Conservation (phyloP, 805 yeast species). For the Teunomyces panamensis region DNA sequence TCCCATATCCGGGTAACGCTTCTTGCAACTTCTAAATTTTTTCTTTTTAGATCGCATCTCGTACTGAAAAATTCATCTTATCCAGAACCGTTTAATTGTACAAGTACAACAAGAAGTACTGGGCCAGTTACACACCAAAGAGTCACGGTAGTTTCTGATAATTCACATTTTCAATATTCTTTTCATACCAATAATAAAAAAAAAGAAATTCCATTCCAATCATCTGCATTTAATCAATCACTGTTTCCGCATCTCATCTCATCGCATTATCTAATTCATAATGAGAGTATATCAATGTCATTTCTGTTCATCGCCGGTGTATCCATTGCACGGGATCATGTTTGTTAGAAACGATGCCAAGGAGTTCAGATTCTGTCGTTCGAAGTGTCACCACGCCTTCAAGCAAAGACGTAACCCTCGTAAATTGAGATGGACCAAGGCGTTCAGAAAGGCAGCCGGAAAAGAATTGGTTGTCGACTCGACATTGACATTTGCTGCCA, state of each 20-base stretch:
- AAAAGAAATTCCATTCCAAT: no score
- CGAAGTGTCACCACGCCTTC: constrained; percentile 96
- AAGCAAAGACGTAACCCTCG: constrained; percentile 98
- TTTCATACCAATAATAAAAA: no score
- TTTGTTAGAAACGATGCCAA: constrained; percentile 98
- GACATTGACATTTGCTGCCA: constrained; percentile 91
- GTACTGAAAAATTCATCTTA: constrained; percentile 1
- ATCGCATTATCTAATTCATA: not conserved
- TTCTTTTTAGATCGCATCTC: constrained; percentile 1
- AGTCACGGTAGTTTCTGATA: not conserved
- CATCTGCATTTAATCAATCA: not conserved
- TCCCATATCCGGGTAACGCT: not conserved
- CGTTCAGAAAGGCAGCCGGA: constrained; percentile 98
- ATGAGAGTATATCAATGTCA: constrained; percentile 93
- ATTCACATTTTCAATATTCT: not conserved
- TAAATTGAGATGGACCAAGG: constrained; percentile 97
- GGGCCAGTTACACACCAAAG: not conserved
- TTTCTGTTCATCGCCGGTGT: constrained; percentile 96
- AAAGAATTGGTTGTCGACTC: constrained; percentile 97
- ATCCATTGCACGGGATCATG: constrained; percentile 83
- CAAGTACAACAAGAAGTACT: not conserved
- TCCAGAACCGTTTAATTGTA: not conserved
- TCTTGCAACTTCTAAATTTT: not conserved
- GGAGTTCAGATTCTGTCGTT: constrained; percentile 95
- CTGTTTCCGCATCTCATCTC: not conserved